Evolutionary conservation across 371 early-diverging fungal genomes (phyloP), one percentile per base, ranked within the genome.

Genomic region (Gilbertella persicaria): DNA sequence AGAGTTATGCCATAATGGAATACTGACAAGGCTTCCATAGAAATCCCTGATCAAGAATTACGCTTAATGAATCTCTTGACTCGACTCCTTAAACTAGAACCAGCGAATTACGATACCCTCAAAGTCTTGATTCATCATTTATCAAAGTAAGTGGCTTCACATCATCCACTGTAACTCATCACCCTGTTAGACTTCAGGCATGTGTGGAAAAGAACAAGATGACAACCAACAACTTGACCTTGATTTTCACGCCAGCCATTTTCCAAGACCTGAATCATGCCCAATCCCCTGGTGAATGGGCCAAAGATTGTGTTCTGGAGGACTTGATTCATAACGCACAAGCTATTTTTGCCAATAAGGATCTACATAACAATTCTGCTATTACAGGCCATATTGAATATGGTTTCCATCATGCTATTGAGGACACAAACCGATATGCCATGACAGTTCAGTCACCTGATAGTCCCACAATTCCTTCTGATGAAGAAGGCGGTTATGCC

Each of bases 211-310:
- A 77, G 24, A 84, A 84, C 72, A 83, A 81, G 45, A 83, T 83
- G 84, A 75, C 66, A 0, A 63, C 74, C 9, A 66, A 60, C 16
- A 83, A 83, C 53, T 21, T 83, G 2, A 77, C 78, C 0, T 56
- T 83, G 45, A 75, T 83, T 17, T 83, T 83, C 39, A 79, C 84
- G 5, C 84, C 84, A 0, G 82, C 84, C 23, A 79, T 83, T 16
- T 83, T 83, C 51, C 84, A 83, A 45, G 84, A 83, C 25, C 71
- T 80, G 20, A 81, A 74, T 41, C 74, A 75, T 26, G 67, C 69
- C n/a, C 69, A 68, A 44, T 64, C 73, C 17, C 73, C 75, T 9
- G 71, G 70, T 2, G 79, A 79, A 59, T 73, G 73, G 73, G 58
- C 55, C 10, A 66, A 58, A 16, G 79, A 79, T 26, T 73, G 79